Evolutionary conservation across 2,329 filamentous ascomycete genomes (phyloP).

Genomic region (Aspergillus clavatus): DNA sequence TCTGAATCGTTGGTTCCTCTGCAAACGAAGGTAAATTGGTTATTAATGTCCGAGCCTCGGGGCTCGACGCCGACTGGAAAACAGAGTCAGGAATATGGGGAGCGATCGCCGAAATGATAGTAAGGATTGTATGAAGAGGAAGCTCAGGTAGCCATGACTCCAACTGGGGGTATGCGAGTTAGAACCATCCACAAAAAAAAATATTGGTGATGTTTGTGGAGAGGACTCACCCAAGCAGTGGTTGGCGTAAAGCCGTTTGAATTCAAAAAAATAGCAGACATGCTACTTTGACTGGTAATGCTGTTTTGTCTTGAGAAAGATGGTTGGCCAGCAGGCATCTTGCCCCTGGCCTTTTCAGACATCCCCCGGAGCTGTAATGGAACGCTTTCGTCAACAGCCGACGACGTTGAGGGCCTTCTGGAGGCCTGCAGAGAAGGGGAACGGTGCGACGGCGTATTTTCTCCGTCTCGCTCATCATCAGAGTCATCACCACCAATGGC

Average conservation of each 20-base stretch:
- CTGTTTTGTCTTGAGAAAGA: conserved; percentile 88
- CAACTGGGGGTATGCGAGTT: conserved; percentile 50
- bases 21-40: conserved; percentile 41
- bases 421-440: conserved; percentile 53
- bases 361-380: conserved; percentile 81
- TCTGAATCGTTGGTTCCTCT: conserved; percentile 57
- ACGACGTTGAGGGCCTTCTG: conserved; percentile 64
- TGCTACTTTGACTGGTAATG: conserved; percentile 69
- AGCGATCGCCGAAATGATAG: conserved; percentile 61
- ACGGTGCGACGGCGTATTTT: conserved; percentile 56
- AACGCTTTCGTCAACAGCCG: conserved; percentile 69
- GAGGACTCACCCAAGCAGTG: conserved; percentile 59
- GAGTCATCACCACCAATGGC: conserved; percentile 77
- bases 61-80: conserved; percentile 37
- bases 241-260: conserved; percentile 68
- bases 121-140: conserved; percentile 79
- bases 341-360: conserved; percentile 95
- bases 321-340: conserved; percentile 80
- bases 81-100: conserved; percentile 48
- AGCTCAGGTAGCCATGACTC: conserved; percentile 91
- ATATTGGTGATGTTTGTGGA: background rate
- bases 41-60: conserved; percentile 40
- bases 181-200: conserved; percentile 7
- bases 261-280: conserved; percentile 55
- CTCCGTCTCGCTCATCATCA: conserved; percentile 56